Evolutionary conservation across 1,139 yeast genomes (phyloP).

Genomic region (Yamadazyma atmosphaerica): DNA sequence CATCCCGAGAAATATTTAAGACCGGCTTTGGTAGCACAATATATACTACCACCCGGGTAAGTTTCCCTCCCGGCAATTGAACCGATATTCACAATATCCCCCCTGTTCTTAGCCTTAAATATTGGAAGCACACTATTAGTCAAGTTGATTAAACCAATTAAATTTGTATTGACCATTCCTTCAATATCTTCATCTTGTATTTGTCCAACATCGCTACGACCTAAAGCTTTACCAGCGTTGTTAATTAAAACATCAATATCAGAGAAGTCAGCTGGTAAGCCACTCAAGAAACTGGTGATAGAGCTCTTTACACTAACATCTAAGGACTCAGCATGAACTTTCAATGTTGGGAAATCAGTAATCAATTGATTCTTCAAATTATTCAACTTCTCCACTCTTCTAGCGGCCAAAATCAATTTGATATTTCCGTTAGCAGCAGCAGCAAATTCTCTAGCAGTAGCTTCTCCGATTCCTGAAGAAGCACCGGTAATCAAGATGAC

Average conservation of each 20-base stretch:
- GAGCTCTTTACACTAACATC: constrained; percentile 60
- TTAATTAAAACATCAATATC: constrained; percentile 69
- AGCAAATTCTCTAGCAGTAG: constrained; percentile 74
- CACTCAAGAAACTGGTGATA: constrained; percentile 52
- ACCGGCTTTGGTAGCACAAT: constrained; percentile 53
- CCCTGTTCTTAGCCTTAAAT: constrained; percentile 53
- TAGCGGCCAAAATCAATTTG: constrained; percentile 67
- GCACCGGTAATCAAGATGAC: constrained; percentile 38
- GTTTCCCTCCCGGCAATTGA: constrained; percentile 54
- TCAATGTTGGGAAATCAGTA: constrained; percentile 45
- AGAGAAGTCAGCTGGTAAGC: constrained; percentile 53
- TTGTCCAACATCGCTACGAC: constrained; percentile 63
- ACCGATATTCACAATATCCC: constrained; percentile 51
- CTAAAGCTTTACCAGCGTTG: constrained; percentile 83
- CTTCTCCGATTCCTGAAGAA: constrained; percentile 60
- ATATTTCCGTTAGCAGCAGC: constrained; percentile 66
- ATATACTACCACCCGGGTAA: constrained; percentile 52
- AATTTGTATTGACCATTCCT: constrained; percentile 72
- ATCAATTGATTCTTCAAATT: constrained; percentile 47
- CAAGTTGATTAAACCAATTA: constrained; percentile 65
- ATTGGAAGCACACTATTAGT: constrained; percentile 67
- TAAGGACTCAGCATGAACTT: constrained; percentile 50
- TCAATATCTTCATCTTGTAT: constrained; percentile 55
- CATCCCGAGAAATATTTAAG: constrained; percentile 47
- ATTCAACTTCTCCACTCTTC: constrained; percentile 58